Percentiles rank a stretch among this genome's conserved stretches.
These are phyloP conservation scores for Begonia masoniana DNA, from an alignment of 306 rosid species.

Conservation along the genomic window DNA sequence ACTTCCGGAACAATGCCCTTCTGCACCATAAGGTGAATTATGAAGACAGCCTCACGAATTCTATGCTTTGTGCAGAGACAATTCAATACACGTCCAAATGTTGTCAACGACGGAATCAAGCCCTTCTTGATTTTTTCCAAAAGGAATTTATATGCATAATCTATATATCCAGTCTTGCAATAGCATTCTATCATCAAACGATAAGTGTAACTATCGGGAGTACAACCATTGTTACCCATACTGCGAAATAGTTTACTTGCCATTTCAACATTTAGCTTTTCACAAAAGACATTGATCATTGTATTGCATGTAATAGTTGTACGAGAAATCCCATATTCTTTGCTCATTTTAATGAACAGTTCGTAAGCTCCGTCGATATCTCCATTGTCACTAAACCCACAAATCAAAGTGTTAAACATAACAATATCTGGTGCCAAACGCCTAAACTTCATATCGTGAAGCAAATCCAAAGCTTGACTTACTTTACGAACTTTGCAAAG, in stretches of 20 bases:
- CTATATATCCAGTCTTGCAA: slow-evolving; percentile 58
- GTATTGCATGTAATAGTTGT: slow-evolving; percentile 68
- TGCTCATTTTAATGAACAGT: slow-evolving; percentile 38
- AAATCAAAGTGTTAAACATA: slow-evolving; percentile 54
- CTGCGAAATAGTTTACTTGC: slow-evolving; percentile 44
- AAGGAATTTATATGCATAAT: slow-evolving; percentile 45
- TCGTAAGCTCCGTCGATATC: slow-evolving; percentile 61
- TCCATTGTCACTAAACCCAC: slow-evolving; percentile 49
- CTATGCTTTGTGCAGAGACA: slow-evolving; percentile 55
- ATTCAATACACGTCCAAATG: slow-evolving; percentile 72
- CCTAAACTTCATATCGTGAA: slow-evolving; percentile 45
- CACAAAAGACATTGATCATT: slow-evolving; percentile 51
- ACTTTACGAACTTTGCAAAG: slow-evolving; percentile 64
- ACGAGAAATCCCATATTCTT: slow-evolving; percentile 30
- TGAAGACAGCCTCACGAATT: slow-evolving; percentile 57
- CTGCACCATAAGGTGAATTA: slow-evolving; percentile 62
- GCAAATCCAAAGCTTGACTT: slow-evolving; percentile 41
- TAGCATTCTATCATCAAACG: slow-evolving; percentile 72
- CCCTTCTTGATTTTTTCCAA: slow-evolving; percentile 47
- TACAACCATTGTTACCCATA: slow-evolving; percentile 37
- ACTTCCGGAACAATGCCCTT: slow-evolving; percentile 64
- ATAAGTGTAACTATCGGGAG: slow-evolving; percentile 60
- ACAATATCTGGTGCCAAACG: slow-evolving; percentile 58
- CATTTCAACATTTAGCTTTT: slow-evolving; percentile 43
- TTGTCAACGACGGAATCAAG: slow-evolving; percentile 47